These are phyloP conservation scores for Fusarium sp. DNA, from an alignment of 2,329 filamentous ascomycete genomes.

Conservation along the genomic window DNA sequence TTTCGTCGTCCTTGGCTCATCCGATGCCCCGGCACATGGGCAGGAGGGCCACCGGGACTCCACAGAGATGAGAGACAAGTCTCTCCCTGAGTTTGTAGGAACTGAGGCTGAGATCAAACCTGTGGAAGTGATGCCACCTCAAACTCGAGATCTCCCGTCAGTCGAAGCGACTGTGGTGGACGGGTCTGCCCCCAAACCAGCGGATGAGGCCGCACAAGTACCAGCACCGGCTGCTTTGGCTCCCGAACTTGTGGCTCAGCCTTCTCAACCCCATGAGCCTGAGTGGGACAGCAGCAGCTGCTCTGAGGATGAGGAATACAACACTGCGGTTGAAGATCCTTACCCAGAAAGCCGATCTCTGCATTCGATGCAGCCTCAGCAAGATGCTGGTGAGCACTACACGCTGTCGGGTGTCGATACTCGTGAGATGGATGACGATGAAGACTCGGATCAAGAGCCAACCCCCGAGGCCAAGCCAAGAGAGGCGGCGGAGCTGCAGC, in stretches of 20 bases:
- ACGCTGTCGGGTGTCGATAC: slow-evolving; percentile 10
- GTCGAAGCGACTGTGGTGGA: background rate
- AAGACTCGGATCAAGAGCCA: slow-evolving; percentile 4
- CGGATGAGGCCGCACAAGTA: background rate
- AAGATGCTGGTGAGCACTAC: slow-evolving; percentile 7
- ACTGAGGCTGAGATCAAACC: background rate
- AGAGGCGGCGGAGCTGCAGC: slow-evolving; percentile 11
- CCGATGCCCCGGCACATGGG: background rate
- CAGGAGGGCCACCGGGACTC: background rate
- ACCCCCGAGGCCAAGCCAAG: slow-evolving; percentile 4
- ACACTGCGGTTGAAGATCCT: background rate
- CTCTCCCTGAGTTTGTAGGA: background rate
- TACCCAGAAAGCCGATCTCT: background rate
- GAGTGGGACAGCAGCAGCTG: background rate
- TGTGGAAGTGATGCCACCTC: background rate
- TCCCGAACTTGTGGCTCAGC: background rate
- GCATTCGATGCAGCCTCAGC: background rate
- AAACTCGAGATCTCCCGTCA: slow-evolving; percentile 4
- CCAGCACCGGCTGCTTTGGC: background rate
- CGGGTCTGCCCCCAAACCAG: background rate
- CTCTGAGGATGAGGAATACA: slow-evolving; percentile 6
- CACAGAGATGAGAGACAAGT: background rate
- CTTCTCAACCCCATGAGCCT: background rate
- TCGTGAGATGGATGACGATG: slow-evolving; percentile 24
- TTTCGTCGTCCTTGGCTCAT: background rate